Evolutionary conservation across 1,284 basidiomycete genomes (phyloP).

Genomic region (Leccinum solheimii): DNA sequence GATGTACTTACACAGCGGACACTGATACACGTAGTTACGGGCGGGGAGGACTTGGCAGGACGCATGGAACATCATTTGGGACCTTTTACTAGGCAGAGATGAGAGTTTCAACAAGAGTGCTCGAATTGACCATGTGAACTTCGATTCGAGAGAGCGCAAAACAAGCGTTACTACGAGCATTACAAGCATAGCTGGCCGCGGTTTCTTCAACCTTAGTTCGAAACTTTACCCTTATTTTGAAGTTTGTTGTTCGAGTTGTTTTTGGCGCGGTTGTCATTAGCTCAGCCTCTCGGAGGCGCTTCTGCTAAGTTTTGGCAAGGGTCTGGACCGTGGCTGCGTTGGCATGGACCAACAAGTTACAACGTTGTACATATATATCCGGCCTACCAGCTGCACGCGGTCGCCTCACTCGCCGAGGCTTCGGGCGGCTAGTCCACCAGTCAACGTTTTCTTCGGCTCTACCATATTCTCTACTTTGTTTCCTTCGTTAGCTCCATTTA

Average conservation of each 20-base stretch:
- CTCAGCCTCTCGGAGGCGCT: background rate
- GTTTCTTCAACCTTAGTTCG: background rate
- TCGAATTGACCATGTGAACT: background rate
- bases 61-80: background rate
- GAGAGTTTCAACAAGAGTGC: background rate
- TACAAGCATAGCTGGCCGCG: background rate
- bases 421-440: background rate
- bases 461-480: background rate
- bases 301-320: background rate
- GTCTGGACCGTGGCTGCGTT: background rate
- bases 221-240: background rate
- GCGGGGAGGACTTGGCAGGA: background rate
- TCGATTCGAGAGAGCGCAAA: background rate
- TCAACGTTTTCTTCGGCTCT: background rate
- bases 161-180: background rate
- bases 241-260: background rate
- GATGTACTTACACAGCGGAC: background rate
- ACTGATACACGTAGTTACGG: background rate
- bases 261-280: background rate
- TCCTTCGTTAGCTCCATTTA: background rate
- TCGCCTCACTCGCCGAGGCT: background rate
- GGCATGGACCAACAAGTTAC: slow-evolving; percentile 7
- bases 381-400: background rate
- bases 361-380: slow-evolving; percentile 2
- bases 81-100: too few species aligned